phyloP scores from a whole-genome alignment of 2,329 filamentous ascomycete species.

The Grosmannia huntii region DNA sequence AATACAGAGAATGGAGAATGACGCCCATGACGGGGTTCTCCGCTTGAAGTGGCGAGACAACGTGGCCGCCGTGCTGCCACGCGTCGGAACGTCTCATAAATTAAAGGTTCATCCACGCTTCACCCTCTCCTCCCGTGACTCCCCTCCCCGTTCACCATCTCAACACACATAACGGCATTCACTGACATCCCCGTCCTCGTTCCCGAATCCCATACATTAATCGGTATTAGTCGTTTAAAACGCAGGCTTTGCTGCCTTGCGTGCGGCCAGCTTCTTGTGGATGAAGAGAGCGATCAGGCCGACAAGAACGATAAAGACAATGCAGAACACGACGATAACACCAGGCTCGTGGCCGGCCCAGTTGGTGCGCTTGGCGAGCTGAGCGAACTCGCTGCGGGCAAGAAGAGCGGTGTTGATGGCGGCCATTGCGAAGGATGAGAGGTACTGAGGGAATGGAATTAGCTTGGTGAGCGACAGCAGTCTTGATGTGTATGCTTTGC shows the following conservation, averaged over 20 bases:
- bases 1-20: neutral
- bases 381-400: slow-evolving; percentile 22
- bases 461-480: neutral
- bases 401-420: slow-evolving; percentile 19
- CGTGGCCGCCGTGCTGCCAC: neutral
- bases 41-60: neutral
- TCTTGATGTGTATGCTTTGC: neutral
- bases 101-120: slow-evolving; percentile 2
- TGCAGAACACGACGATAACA: slow-evolving; percentile 49
- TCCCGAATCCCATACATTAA: neutral
- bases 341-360: slow-evolving; percentile 45
- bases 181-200: neutral
- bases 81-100: slow-evolving; percentile 3
- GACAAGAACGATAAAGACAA: slow-evolving; percentile 41
- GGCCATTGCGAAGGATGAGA: slow-evolving; percentile 18
- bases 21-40: neutral
- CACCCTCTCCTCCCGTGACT: neutral
- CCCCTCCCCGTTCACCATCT: neutral
- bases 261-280: slow-evolving; percentile 19
- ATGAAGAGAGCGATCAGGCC: slow-evolving; percentile 37
- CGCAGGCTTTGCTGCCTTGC: slow-evolving; percentile 15
- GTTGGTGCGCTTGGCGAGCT: slow-evolving; percentile 42
- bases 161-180: neutral
- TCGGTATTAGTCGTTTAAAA: slow-evolving; percentile 12
- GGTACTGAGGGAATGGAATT: neutral